Percentiles rank a stretch among this genome's conserved stretches.
Conservation (phyloP, 305 asterid genomes). For the Stenogyne calaminthoides region DNA sequence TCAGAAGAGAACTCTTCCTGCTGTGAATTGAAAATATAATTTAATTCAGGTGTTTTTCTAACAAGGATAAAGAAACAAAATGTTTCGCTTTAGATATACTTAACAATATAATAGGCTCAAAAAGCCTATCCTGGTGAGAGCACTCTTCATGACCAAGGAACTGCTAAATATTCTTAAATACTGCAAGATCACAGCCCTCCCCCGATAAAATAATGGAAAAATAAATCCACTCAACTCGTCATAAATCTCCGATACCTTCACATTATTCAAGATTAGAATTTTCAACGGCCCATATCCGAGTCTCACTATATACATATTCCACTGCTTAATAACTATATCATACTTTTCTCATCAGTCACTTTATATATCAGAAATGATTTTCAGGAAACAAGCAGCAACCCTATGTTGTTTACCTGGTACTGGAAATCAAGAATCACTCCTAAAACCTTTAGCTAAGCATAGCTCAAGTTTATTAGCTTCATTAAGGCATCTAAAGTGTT, state of each 20-base stretch:
- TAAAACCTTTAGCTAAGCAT: background rate
- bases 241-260: background rate
- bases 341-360: background rate
- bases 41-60: background rate
- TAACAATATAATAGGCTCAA: background rate
- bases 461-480: background rate
- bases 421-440: constrained; percentile 8
- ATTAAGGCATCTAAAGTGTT: background rate
- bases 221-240: no score
- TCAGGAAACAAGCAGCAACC: background rate
- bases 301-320: background rate
- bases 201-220: no score
- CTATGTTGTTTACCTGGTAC: background rate
- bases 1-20: background rate
- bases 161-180: background rate
- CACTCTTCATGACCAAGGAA: background rate
- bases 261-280: background rate
- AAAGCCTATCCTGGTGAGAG: background rate
- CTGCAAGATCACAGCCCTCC: background rate
- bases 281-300: background rate
- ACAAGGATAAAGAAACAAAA: background rate
- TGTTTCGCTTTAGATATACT: background rate
- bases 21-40: background rate
- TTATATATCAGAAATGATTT: background rate
- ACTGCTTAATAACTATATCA: background rate